Evolutionary conservation across 345 rosid genomes (phyloP).

Genomic region (Angophora floribunda): DNA sequence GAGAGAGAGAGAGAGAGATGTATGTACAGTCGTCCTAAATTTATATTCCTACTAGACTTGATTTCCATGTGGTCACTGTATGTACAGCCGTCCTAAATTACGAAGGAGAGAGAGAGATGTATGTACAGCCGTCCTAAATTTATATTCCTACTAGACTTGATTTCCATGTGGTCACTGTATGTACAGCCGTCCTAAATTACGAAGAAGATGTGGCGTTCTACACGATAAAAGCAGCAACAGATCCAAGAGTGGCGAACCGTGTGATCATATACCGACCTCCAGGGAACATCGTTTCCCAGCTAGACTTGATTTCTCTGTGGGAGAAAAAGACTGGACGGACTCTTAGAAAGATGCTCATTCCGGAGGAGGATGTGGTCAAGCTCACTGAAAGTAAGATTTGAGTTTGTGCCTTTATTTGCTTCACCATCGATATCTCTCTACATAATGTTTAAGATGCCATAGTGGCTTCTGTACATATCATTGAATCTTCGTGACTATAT

Average conservation of each 20-base stretch:
- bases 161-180: neutral
- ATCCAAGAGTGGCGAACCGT: constrained; percentile 16
- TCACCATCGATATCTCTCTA: neutral
- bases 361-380: constrained; percentile 15
- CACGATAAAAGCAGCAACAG: constrained; percentile 18
- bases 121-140: neutral
- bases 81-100: no score
- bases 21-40: no score
- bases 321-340: constrained; percentile 16
- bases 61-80: no score
- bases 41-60: no score
- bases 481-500: neutral
- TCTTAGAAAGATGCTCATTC: neutral
- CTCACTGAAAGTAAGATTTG: constrained; percentile 8
- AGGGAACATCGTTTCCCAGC: constrained; percentile 12
- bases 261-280: constrained; percentile 11
- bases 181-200: constrained; percentile 15
- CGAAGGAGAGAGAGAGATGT: no score
- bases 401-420: neutral
- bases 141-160: neutral
- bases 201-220: constrained; percentile 26
- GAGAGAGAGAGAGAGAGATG: neutral
- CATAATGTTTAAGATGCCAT: neutral
- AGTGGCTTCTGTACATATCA: neutral
- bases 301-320: constrained; percentile 19